Evolutionary conservation across 345 rosid species (phyloP).

Genomic region (Rhodamnia rubescens): DNA sequence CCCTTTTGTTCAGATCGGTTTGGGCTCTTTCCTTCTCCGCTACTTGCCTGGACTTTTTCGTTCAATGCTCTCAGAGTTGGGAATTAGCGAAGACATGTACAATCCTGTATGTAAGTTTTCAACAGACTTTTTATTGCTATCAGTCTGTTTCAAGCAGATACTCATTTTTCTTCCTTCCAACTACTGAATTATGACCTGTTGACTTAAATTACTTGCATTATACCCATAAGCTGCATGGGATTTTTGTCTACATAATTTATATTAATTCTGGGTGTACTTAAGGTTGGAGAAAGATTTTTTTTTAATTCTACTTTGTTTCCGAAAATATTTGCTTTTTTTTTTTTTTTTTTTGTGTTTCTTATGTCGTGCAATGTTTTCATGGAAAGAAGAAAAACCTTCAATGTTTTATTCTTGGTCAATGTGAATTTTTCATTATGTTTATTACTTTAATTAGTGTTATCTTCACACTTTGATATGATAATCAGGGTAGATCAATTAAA

Average conservation of each 20-base stretch:
- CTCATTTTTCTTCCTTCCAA: background rate
- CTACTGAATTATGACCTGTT: background rate
- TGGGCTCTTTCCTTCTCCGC: slow-evolving; percentile 80
- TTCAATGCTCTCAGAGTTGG: slow-evolving; percentile 59
- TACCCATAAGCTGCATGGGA: background rate
- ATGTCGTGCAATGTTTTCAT: background rate
- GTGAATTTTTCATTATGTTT: background rate
- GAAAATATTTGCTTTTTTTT: background rate
- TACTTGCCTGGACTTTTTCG: slow-evolving; percentile 56
- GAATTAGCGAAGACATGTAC: slow-evolving; percentile 90
- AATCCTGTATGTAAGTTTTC: slow-evolving; percentile 93
- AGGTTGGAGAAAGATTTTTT: background rate
- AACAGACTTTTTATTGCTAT: background rate
- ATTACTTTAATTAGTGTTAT: background rate
- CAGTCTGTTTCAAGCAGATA: background rate
- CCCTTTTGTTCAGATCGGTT: slow-evolving; percentile 47
- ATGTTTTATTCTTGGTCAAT: background rate
- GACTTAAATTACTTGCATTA: background rate
- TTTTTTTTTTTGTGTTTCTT: background rate
- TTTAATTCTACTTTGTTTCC: background rate
- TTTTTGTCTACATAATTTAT: background rate
- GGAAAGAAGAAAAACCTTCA: background rate
- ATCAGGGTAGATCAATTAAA: background rate
- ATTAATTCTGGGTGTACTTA: background rate
- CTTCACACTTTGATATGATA: background rate